Evolutionary conservation across 495 filamentous ascomycete genomes (phyloP), one percentile per base, ranked within the genome.

Genomic region (Lepidopterella palustris): DNA sequence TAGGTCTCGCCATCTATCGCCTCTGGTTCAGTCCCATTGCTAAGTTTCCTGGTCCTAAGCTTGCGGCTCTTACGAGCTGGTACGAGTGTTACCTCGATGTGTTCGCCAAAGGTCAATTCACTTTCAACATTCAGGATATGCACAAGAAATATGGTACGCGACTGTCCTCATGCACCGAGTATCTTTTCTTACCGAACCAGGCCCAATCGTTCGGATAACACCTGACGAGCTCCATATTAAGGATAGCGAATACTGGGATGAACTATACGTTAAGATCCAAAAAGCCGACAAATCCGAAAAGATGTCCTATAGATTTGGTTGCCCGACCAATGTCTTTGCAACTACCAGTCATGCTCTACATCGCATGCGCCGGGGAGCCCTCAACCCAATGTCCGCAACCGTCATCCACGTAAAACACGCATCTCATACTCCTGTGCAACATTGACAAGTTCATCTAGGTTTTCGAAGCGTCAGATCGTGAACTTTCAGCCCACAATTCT

Each of bases 1-100:
- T 21, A 1, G 23, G 45, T 24, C 45, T 49, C 1, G 45, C 45
- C 23, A 49, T 49, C 27, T 60, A 60, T 31, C 49, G 58, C 31
- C 24, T 62, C 4, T 62, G 31, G n/a, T 52, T 62, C n/a, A 35
- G 47, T 45, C 55, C 55, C 5, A 10, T 63, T 6, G 59, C 55
- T 25, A 48, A 63, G 23, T 53, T 63, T 26, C 55, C 60, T 24
- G 60, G 60, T 24, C 60, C 60, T 18, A 58, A 59, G 40, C 39
- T 53, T 18, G 60, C 60, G 3, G 60, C 60, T 3, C 29, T 47
- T 10, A 58, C 60, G 9, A 18, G 18, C 8, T 58, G 55, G 55
- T 58, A 63, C 27, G 55, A 63, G 25, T 42, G 50, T n/a, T 63
- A 54, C 35, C 59, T 47, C 24, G 50, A 63, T 54, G 29, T 27